These are phyloP conservation scores for Quercus agrifolia DNA, from an alignment of 306 rosid genomes.

Conservation along the genomic window DNA sequence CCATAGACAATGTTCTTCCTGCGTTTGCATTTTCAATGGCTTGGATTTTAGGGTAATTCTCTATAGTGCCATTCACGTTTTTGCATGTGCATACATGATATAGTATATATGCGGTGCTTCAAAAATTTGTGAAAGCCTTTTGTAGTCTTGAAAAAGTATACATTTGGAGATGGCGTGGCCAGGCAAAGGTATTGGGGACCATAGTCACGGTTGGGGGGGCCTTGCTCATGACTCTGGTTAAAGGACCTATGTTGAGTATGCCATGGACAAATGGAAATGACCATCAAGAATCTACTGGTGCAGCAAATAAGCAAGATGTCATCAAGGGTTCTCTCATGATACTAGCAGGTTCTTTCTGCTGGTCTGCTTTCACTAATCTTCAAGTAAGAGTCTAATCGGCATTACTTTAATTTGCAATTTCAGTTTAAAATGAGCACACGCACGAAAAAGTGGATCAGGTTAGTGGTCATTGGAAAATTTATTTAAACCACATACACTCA, in stretches of 20 bases:
- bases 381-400: constrained; percentile 27
- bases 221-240: constrained; percentile 42
- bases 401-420: not conserved
- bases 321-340: constrained; percentile 48
- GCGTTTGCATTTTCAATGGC: constrained; percentile 59
- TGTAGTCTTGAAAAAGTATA: constrained; percentile 50
- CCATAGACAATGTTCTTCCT: constrained; percentile 55
- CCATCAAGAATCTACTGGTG: constrained; percentile 13
- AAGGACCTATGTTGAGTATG: constrained; percentile 35
- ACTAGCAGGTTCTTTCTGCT: constrained; percentile 37
- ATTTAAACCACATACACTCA: too few species aligned
- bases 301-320: constrained; percentile 25
- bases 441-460: too few species aligned
- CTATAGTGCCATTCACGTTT: not conserved
- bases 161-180: constrained; percentile 28
- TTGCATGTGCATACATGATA: too few species aligned
- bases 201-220: constrained; percentile 49
- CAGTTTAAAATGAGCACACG: too few species aligned
- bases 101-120: too few species aligned
- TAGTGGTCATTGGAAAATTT: too few species aligned
- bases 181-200: constrained; percentile 44
- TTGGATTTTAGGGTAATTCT: constrained; percentile 35
- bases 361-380: constrained; percentile 46
- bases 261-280: constrained; percentile 30
- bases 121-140: not conserved